Evolutionary conservation across 164 flowering plant species (phyloP).

Genomic region (Magnolia officinalis): DNA sequence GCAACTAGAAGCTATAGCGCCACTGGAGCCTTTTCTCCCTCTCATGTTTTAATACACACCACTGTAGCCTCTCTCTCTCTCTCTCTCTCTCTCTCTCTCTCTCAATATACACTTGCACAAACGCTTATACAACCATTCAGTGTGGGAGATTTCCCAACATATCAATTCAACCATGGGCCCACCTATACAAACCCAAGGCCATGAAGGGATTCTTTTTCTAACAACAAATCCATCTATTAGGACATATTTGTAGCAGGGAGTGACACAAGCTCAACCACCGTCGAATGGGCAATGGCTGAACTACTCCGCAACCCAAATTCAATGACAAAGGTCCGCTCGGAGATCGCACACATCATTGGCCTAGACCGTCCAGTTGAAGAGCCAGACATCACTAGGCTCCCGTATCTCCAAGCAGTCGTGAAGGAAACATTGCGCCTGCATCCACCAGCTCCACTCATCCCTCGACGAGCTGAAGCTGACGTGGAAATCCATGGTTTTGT

Average conservation of each 20-base stretch:
- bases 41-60: too few relatives aligned
- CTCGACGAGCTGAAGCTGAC: conserved; percentile 14
- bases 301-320: not conserved
- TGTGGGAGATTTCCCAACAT: too few relatives aligned
- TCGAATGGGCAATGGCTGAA: not conserved
- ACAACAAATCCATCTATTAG: not conserved
- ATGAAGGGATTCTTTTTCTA: too few relatives aligned
- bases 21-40: too few relatives aligned
- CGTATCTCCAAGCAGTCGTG: not conserved
- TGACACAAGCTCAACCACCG: conserved; percentile 1
- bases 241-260: conserved; percentile 1
- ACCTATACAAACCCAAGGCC: too few relatives aligned
- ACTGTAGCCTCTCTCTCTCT: not conserved
- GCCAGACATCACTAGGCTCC: not conserved
- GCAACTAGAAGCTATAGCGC: too few relatives aligned
- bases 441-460: conserved; percentile 13
- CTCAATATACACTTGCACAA: too few relatives aligned
- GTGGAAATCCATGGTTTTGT: conserved; percentile 6
- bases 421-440: not conserved
- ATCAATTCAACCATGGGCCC: too few relatives aligned
- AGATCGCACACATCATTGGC: not conserved
- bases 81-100: too few relatives aligned
- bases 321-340: not conserved
- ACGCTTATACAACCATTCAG: too few relatives aligned
- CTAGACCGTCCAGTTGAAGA: not conserved